Evolutionary conservation across 371 early-diverging fungal genomes (phyloP).

Genomic region (Syncephalis fuscata): DNA sequence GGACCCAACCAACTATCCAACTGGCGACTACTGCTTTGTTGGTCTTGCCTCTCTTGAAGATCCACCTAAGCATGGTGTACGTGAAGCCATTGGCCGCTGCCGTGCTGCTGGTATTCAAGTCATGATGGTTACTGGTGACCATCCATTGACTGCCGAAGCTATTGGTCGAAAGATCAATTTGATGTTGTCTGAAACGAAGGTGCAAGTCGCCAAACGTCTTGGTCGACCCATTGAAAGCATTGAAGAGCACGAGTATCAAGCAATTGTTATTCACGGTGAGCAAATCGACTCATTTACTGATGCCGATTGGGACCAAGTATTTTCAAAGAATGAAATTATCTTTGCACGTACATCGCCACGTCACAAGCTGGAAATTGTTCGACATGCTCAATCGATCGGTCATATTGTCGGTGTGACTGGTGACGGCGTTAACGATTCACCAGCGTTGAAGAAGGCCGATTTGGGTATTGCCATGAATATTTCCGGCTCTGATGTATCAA

Average conservation of each 20-base stretch:
- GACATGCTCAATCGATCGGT: constrained; percentile 59
- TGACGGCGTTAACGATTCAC: constrained; percentile 87
- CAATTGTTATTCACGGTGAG: constrained; percentile 90
- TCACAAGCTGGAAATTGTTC: constrained; percentile 80
- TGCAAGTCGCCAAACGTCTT: constrained; percentile 44
- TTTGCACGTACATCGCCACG: constrained; percentile 86
- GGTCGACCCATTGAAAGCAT: constrained; percentile 37
- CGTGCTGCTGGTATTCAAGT: constrained; percentile 85
- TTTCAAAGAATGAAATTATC: constrained; percentile 71
- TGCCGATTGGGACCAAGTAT: constrained; percentile 76
- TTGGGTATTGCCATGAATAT: constrained; percentile 95
- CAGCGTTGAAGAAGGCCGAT: constrained; percentile 92
- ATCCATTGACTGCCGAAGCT: constrained; percentile 75
- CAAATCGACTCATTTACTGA: constrained; percentile 61
- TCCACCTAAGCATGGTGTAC: constrained; percentile 93
- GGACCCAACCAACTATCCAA: constrained; percentile 57
- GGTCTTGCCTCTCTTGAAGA: constrained; percentile 81
- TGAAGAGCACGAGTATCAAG: constrained; percentile 59
- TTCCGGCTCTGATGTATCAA: constrained; percentile 88
- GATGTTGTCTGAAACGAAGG: constrained; percentile 71
- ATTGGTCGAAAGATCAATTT: constrained; percentile 85
- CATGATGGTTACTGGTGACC: constrained; percentile 96
- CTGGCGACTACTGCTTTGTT: constrained; percentile 51
- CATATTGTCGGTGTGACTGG: constrained; percentile 91
- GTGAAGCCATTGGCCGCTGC: constrained; percentile 87